Evolutionary conservation across 1,139 yeast genomes (phyloP), one percentile per base, ranked within the genome.

Genomic region (Taphrina populina): DNA sequence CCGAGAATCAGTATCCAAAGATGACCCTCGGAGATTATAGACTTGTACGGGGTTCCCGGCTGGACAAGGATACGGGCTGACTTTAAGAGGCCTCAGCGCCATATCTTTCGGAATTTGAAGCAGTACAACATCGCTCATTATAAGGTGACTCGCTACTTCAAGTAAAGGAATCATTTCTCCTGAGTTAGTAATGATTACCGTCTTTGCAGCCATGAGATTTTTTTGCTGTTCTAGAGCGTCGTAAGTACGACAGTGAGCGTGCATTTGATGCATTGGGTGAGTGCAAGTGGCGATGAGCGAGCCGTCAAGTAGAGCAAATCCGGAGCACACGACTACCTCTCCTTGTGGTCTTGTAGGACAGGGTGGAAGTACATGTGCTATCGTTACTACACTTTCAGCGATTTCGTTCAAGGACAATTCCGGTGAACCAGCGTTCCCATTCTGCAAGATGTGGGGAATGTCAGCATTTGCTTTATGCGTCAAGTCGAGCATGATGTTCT

Each of bases 31-130:
- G 11, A 43, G 26, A 17, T 43, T 43, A 19, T 30, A 43, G 2
- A 43, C 47, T 43, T 43, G 47, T 24, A 43, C 15, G 4, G 47
- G 37, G 19, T 43, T 43, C 4, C 47, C 47, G 8, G 36, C 20
- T 8, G 54, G 54, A 15, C 44, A 40, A 23, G 54, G 54, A 30
- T 49, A 49, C 2, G 54, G 54, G 24, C 36, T 41, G 45, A 49
- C 54, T 13, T 34, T 37, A 4, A 49, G 19, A 3, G 46, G 46
- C 13, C 7, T 11, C 4, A 49, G 30, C 6, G 35, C 36, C 10
- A 13, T 8, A 5, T 33, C 30, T 10, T 13, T 20, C 17, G 19
- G 11, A 5, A 49, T 17, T 7, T 32, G 27, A 13, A 49, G 11
- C 15, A 49, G 26, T 13, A 49, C 45, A n/a, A 49, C 20, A 33